These are phyloP conservation scores for Chamaecyparis obtusa DNA, from an alignment of 75 land plant genomes.

Conservation along the genomic window DNA sequence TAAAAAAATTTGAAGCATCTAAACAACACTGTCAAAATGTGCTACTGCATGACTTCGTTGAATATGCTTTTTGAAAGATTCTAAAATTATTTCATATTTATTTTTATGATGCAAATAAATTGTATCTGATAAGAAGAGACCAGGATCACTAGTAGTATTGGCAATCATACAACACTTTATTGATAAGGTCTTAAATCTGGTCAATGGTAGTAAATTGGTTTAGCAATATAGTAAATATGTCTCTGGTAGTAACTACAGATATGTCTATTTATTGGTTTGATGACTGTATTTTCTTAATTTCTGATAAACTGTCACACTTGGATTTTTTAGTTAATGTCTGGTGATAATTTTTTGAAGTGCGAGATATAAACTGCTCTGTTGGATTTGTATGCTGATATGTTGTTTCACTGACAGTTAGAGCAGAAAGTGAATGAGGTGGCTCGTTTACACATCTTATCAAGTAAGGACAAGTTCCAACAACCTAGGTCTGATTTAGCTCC, in stretches of 20 bases:
- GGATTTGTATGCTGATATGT: background rate
- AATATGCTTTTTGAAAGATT: background rate
- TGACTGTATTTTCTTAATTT: background rate
- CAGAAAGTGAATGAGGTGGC: slow-evolving; percentile 64
- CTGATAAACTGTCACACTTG: background rate
- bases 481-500: slow-evolving; percentile 25
- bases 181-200: background rate
- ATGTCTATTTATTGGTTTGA: background rate
- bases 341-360: background rate
- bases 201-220: background rate
- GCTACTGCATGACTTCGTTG: background rate
- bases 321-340: background rate
- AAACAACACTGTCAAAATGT: background rate
- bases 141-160: background rate
- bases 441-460: slow-evolving; percentile 34
- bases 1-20: background rate
- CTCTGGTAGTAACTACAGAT: background rate
- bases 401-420: slow-evolving; percentile 58
- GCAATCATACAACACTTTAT: background rate
- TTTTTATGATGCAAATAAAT: background rate
- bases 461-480: slow-evolving; percentile 37
- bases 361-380: background rate
- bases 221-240: background rate
- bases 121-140: background rate
- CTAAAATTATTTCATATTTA: background rate